Evolutionary conservation across 1,284 basidiomycete genomes (phyloP).

Genomic region (Leccinum variabile): DNA sequence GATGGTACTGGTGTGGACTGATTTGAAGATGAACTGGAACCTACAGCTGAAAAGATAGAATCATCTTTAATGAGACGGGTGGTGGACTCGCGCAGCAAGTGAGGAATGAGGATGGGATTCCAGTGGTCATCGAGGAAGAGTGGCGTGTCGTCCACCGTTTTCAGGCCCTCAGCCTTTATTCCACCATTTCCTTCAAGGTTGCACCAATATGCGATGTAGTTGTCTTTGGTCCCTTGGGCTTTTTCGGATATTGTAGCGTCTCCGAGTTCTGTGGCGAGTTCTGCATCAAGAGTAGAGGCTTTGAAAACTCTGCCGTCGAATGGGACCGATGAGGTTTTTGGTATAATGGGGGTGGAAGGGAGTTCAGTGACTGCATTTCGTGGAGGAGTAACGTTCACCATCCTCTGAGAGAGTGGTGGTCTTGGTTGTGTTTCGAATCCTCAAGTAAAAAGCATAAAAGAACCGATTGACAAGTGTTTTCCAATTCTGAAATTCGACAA

Average conservation of each 20-base stretch:
- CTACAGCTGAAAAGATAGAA: background rate
- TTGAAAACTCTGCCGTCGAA: background rate
- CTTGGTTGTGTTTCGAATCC: background rate
- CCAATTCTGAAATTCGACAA: background rate
- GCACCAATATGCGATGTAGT: background rate
- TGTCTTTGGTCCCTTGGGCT: background rate
- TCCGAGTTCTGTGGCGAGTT: background rate
- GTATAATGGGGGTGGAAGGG: background rate
- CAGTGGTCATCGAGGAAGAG: background rate
- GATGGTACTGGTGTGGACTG: no score
- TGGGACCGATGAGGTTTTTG: background rate
- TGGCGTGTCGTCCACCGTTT: background rate
- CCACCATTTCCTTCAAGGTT: background rate
- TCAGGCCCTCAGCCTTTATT: background rate
- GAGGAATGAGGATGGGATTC: background rate
- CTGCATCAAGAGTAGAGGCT: background rate
- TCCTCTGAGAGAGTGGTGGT: background rate
- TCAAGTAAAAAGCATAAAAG: background rate
- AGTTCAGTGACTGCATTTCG: background rate
- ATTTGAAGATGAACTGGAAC: no score
- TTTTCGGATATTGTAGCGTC: background rate
- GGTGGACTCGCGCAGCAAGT: background rate
- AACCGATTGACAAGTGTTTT: no score
- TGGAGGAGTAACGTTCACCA: background rate
- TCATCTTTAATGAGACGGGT: background rate